Percentiles rank a stretch among this genome's conserved stretches.
Evolutionary conservation across 371 early-diverging fungal species (phyloP).

Genomic region (Choanephora cucurbitarum): DNA sequence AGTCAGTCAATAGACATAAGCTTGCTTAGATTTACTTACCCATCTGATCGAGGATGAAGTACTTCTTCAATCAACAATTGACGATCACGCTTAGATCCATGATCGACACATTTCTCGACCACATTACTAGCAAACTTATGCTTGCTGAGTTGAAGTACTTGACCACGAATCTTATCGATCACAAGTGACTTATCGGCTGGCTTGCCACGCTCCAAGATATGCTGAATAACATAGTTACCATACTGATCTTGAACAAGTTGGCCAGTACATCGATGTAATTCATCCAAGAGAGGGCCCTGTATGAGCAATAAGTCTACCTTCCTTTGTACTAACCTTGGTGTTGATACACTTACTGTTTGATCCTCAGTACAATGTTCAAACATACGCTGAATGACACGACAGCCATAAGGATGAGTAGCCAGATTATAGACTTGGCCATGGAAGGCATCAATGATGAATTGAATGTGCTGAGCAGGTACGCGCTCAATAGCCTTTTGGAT

Average conservation of each 20-base stretch:
- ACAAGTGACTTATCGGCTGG: conserved; percentile 83
- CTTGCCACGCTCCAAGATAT: conserved; percentile 95
- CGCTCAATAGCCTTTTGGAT: conserved; percentile 99
- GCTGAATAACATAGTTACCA: conserved; percentile 98
- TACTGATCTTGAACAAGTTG: conserved; percentile 98
- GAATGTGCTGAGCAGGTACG: conserved; percentile 90
- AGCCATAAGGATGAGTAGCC: conserved; percentile 99
- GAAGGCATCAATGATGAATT: conserved; percentile 97
- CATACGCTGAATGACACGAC: conserved; percentile 99
- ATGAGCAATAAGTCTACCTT: too few species aligned
- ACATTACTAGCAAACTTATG: conserved; percentile 99
- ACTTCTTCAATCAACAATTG: conserved; percentile 90
- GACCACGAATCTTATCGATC: conserved; percentile 87
- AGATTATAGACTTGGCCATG: conserved; percentile 94
- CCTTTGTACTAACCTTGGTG: too few species aligned
- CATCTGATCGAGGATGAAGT: conserved; percentile 69
- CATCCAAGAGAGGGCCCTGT: conserved; percentile 83
- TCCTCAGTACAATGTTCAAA: conserved; percentile 97
- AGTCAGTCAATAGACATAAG: background rate
- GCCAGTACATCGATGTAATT: conserved; percentile 88
- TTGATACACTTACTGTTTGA: conserved; percentile 79
- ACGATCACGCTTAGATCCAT: conserved; percentile 73
- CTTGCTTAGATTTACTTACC: conserved; percentile 42
- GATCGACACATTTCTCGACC: conserved; percentile 93
- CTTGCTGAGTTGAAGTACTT: conserved; percentile 86